Percentiles rank a stretch among this genome's conserved stretches.
These are phyloP conservation scores for Geopyxis carbonaria DNA, from an alignment of 495 filamentous ascomycete species.

Conservation along the genomic window DNA sequence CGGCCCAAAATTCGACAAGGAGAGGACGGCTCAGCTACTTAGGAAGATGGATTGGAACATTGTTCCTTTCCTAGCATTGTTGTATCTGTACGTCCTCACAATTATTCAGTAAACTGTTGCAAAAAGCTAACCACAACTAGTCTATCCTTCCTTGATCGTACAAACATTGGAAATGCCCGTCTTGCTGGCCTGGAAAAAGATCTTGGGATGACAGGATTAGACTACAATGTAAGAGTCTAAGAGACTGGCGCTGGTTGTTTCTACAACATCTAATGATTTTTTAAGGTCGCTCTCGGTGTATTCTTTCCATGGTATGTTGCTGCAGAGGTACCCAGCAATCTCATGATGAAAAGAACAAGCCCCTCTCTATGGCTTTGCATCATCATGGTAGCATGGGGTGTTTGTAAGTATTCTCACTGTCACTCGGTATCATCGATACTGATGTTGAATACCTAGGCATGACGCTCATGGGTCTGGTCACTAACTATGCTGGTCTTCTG, in stretches of 20 bases:
- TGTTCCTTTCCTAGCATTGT: conserved; percentile 36
- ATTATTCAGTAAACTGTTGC: conserved; percentile 1
- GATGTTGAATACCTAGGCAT: conserved; percentile 27
- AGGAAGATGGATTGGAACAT: conserved; percentile 35
- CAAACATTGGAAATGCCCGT: conserved; percentile 62
- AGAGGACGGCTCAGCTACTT: conserved; percentile 29
- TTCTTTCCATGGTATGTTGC: conserved; percentile 52
- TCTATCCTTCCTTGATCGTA: conserved; percentile 37
- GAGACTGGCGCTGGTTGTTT: too few species aligned
- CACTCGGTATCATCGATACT: conserved; percentile 45
- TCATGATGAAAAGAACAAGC: conserved; percentile 46
- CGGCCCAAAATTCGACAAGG: conserved; percentile 22
- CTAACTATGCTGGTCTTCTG: conserved; percentile 38
- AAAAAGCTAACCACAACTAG: conserved; percentile 13
- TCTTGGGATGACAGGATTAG: conserved; percentile 38
- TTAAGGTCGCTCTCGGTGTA: conserved; percentile 44
- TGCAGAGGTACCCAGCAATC: conserved; percentile 48
- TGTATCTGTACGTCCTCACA: conserved; percentile 31
- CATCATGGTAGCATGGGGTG: conserved; percentile 41
- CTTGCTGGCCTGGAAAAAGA: conserved; percentile 42
- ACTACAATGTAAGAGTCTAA: conserved; percentile 38
- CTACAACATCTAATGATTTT: conserved; percentile 8
- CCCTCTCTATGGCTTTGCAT: conserved; percentile 44
- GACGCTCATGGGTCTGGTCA: conserved; percentile 41
- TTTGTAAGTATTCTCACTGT: conserved; percentile 42